Base-by-base conservation (phyloP, 176 grass and related monocot genomes). In the Phoenix dactylifera region DNA sequence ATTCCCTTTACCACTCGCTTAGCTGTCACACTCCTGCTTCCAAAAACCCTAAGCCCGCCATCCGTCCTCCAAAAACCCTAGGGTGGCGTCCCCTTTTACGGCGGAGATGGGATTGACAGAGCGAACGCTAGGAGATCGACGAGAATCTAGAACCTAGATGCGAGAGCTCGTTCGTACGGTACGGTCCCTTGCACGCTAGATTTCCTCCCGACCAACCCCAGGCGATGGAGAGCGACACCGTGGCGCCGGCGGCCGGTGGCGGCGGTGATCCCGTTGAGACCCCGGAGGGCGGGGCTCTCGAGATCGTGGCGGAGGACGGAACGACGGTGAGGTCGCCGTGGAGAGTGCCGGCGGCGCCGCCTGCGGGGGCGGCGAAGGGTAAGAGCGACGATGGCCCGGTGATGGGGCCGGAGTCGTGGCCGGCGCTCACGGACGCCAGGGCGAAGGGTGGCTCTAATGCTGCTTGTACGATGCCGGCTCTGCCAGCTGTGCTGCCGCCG, bases 321-420 rank as follows among this genome's bases (percentile, higher is more conserved):
- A 71, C 74, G 69, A 66, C 66, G 67, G 75, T 15, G 3, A 70
- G 22, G 9, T 82, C 75, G 1, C 63, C 85, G 4, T 83, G 80
- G 85, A 76, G 72, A 58, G 83, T 61, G 72, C 15, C 60, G 49
- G 75, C 63, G 22, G 72, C 68, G 55, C 68, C 32, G n/a, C 60
- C 71, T 0, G 26, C 50, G 10, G 58, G 5, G 3, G 16, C 67
- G 1, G 28, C 50, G 10, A 63, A 5, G 4, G 20, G 26, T 44
- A 44, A 44, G 19, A 18, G 22, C 52, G 54, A 57, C 4, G 75
- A 80, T 25, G 78, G 63, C 15, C 67, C 58, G 39, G 74, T 82
- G 55, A 85, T 85, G 86, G 86, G 82, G 57, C 81, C 75, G 22
- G 72, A 82, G 4, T 82, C 82, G 22, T 85, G 86, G 86, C 78